phyloP scores from a whole-genome alignment of 2,329 filamentous ascomycete genomes.

The Monosporascus sp. region DNA sequence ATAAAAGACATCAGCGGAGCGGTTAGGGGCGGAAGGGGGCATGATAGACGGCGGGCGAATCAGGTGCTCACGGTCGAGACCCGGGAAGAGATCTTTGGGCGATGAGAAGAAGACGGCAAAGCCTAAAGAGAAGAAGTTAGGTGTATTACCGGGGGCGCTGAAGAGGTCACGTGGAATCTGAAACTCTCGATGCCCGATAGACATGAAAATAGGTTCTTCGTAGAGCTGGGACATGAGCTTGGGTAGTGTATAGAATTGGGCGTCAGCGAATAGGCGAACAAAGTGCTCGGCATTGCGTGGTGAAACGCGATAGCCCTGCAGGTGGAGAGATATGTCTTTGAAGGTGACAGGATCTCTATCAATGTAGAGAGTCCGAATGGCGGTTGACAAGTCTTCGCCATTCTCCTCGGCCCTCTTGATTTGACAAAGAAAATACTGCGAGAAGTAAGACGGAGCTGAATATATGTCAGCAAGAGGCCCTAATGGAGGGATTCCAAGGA shows the following conservation, averaged over 20 bases:
- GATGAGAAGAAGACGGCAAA: constrained; percentile 83
- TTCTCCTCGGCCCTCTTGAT: constrained; percentile 58
- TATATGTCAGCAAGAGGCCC: constrained; percentile 14
- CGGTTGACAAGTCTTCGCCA: constrained; percentile 42
- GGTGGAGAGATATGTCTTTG: constrained; percentile 79
- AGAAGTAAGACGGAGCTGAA: constrained; percentile 90
- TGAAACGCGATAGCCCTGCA: constrained; percentile 85
- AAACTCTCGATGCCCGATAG: constrained; percentile 82
- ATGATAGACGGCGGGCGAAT: constrained; percentile 82
- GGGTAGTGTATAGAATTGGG: constrained; percentile 89
- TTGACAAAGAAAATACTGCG: constrained; percentile 86
- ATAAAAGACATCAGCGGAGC: constrained; percentile 77
- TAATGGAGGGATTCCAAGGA: background rate
- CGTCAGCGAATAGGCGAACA: constrained; percentile 88
- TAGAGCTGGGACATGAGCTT: constrained; percentile 87
- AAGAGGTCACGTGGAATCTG: constrained; percentile 88
- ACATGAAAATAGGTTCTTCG: constrained; percentile 86
- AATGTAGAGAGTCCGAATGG: constrained; percentile 82
- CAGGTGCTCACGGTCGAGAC: constrained; percentile 70
- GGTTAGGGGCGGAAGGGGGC: constrained; percentile 74
- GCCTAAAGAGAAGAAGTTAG: constrained; percentile 91
- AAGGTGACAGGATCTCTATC: constrained; percentile 90
- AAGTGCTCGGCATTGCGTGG: constrained; percentile 82
- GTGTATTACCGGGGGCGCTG: constrained; percentile 77
- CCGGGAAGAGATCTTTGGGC: constrained; percentile 77